Evolutionary conservation across 495 filamentous ascomycete genomes (phyloP).

Genomic region (Neurospora terricola): DNA sequence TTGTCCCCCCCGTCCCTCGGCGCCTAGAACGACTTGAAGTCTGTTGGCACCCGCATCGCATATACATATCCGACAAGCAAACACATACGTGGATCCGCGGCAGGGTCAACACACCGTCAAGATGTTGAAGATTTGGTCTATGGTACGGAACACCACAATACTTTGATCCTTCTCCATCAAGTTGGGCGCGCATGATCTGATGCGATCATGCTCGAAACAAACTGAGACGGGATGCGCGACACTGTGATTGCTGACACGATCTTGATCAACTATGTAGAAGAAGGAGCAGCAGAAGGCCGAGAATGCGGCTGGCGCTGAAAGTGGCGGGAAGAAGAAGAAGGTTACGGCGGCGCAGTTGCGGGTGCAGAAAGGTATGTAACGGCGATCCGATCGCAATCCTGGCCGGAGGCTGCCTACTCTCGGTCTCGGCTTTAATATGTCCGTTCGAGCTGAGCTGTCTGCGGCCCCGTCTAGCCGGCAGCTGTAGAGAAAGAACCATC

Average conservation of each 20-base stretch:
- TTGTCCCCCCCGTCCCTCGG: background rate
- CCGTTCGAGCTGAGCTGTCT: background rate
- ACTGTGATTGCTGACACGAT: slow-evolving; percentile 48
- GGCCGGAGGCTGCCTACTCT: background rate
- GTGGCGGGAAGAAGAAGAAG: slow-evolving; percentile 86
- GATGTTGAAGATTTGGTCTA: slow-evolving; percentile 99
- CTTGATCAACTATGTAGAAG: slow-evolving; percentile 46
- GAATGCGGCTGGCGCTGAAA: slow-evolving; percentile 57
- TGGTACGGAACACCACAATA: slow-evolving; percentile 50
- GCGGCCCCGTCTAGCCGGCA: background rate
- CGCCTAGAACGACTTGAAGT: background rate
- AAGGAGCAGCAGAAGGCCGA: slow-evolving; percentile 92
- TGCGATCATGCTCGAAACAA: background rate
- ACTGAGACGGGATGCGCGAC: slow-evolving; percentile 36
- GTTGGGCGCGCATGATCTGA: background rate
- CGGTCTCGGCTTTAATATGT: background rate
- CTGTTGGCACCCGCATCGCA: background rate
- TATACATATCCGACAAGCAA: background rate
- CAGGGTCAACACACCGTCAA: slow-evolving; percentile 26
- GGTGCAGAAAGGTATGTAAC: slow-evolving; percentile 76
- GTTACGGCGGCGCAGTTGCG: slow-evolving; percentile 92
- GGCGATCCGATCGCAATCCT: background rate
- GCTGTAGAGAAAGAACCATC: background rate
- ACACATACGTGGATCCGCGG: background rate
- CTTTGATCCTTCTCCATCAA: background rate